These are phyloP conservation scores for Fraxinus latifolia DNA, from an alignment of 305 asterid genomes.

Conservation along the genomic window DNA sequence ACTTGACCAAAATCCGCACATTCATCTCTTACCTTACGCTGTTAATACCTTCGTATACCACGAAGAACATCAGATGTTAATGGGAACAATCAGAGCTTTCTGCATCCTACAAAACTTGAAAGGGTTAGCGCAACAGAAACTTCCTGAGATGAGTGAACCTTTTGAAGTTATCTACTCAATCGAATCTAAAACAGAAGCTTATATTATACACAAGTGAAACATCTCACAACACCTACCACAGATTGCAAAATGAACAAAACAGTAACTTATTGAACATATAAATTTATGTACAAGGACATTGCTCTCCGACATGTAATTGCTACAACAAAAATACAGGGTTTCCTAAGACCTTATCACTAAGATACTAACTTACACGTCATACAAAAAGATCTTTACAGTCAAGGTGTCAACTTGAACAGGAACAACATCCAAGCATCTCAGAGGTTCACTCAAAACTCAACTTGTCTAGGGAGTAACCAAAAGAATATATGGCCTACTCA, in stretches of 20 bases:
- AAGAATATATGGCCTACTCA: constrained; percentile 53
- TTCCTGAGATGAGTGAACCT: not conserved
- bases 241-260: constrained; percentile 28
- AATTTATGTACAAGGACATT: constrained; percentile 72
- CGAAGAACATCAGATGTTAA: not conserved
- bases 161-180: not conserved
- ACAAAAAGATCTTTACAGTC: constrained; percentile 79
- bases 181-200: not conserved
- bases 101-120: constrained; percentile 1
- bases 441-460: constrained; percentile 48
- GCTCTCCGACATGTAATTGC: constrained; percentile 61
- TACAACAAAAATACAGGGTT: constrained; percentile 55
- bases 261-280: constrained; percentile 55
- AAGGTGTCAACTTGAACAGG: constrained; percentile 47
- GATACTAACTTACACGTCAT: constrained; percentile 43
- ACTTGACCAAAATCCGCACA: not conserved
- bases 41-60: not conserved
- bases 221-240: constrained; percentile 16
- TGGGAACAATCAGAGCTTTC: not conserved
- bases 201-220: not conserved
- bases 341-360: constrained; percentile 54
- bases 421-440: constrained; percentile 40
- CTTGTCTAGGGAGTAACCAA: constrained; percentile 46
- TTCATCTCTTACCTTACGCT: not conserved
- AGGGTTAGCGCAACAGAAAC: not conserved